Evolutionary conservation across 192 early-diverging fungal species (phyloP).

Genomic region (Mortierella hygrophila): DNA sequence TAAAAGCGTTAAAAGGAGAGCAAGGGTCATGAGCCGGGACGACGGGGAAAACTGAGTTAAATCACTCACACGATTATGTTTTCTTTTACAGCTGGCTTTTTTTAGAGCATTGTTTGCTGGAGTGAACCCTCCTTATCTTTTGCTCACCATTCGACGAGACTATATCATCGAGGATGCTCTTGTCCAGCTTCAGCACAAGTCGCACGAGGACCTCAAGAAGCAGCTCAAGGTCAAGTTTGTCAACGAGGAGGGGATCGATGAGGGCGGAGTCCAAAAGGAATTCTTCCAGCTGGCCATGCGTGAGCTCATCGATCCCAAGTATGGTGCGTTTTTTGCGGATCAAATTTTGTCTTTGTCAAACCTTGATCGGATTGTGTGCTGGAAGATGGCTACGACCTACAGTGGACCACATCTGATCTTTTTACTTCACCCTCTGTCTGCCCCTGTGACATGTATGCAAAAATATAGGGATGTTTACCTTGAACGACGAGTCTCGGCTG

Average conservation of each 20-base stretch:
- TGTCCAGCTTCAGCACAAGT: constrained; percentile 79
- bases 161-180: constrained; percentile 74
- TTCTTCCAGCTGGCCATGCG: constrained; percentile 93
- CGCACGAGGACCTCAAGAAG: constrained; percentile 88
- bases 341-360: neutral
- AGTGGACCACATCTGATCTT: constrained; percentile 1
- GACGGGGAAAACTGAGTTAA: neutral
- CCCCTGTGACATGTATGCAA: neutral
- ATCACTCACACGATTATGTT: neutral
- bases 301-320: constrained; percentile 89
- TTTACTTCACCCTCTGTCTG: neutral
- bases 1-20: neutral
- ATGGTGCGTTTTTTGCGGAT: constrained; percentile 65
- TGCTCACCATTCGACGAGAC: constrained; percentile 79
- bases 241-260: constrained; percentile 94
- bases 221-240: constrained; percentile 92
- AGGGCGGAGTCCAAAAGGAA: constrained; percentile 95
- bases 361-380: constrained; percentile 6
- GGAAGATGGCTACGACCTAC: neutral
- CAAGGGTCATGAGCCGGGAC: neutral
- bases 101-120: constrained; percentile 83
- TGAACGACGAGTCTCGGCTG: constrained; percentile 84
- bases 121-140: constrained; percentile 80
- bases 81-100: constrained; percentile 69
- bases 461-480: constrained; percentile 73